Conservation (phyloP, 169 alveolate species). For the Cryptosporidium sp. region DNA sequence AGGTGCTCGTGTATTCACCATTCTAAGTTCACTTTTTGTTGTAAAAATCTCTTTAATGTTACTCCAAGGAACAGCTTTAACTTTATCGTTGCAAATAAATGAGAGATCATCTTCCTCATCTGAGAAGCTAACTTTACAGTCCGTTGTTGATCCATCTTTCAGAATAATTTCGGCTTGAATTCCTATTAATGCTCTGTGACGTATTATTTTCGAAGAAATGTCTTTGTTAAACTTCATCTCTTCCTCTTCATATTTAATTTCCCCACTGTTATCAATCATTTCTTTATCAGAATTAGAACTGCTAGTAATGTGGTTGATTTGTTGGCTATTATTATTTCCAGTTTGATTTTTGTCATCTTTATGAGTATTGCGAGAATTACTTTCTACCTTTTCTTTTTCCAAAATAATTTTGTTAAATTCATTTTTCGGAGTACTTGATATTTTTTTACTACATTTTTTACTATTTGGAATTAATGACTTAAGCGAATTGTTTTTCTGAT, state of each 20-base stretch:
- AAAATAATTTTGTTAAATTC: neutral
- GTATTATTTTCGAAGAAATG: constrained; percentile 19
- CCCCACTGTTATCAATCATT: neutral
- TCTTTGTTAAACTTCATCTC: constrained; percentile 36
- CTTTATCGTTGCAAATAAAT: constrained; percentile 51
- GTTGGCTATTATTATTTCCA: neutral
- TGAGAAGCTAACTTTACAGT: constrained; percentile 41
- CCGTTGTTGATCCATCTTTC: constrained; percentile 28
- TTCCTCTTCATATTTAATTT: constrained; percentile 30
- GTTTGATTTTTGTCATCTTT: neutral
- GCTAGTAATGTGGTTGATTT: neutral
- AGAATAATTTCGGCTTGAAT: constrained; percentile 56
- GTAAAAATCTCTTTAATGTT: constrained; percentile 43
- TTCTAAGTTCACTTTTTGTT: constrained; percentile 25
- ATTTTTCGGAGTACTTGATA: neutral
- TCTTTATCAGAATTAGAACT: neutral
- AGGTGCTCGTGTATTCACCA: constrained; percentile 22
- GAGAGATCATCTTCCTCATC: constrained; percentile 40
- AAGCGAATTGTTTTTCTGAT: neutral
- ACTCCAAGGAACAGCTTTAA: constrained; percentile 66
- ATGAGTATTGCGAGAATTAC: neutral
- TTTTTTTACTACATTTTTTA: neutral
- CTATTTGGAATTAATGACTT: neutral
- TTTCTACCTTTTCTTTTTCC: neutral
- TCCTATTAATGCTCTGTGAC: neutral